These are phyloP conservation scores for Pseudovirgaria hyperparasitica DNA, from an alignment of 2,329 filamentous ascomycete genomes.

Conservation along the genomic window DNA sequence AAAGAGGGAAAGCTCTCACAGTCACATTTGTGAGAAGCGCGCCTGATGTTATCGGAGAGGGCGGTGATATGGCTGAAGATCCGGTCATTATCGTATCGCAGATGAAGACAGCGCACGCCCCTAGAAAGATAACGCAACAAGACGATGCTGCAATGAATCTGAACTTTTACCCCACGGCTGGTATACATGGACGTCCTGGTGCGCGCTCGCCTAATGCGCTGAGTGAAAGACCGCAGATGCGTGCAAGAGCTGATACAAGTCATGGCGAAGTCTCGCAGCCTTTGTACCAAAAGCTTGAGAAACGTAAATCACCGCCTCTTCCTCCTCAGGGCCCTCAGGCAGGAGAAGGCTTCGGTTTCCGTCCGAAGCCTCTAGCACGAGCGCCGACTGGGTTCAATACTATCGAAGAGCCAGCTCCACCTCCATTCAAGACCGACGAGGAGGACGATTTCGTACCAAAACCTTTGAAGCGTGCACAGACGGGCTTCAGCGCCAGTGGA, in stretches of 20 bases:
- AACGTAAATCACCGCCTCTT: constrained; percentile 15
- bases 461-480: constrained; percentile 45
- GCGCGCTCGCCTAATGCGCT: background rate
- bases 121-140: background rate
- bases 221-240: constrained; percentile 13
- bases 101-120: constrained; percentile 32
- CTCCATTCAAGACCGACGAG: constrained; percentile 15
- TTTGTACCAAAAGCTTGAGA: constrained; percentile 22
- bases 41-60: constrained; percentile 79
- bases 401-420: constrained; percentile 12
- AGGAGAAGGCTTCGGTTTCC: constrained; percentile 21
- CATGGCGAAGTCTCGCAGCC: constrained; percentile 23
- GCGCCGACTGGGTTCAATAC: constrained; percentile 22
- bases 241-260: constrained; percentile 20
- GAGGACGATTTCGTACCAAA: constrained; percentile 40
- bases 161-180: no score
- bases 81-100: constrained; percentile 60
- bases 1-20: constrained; percentile 48
- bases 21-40: constrained; percentile 62
- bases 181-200: no score
- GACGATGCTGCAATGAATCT: background rate
- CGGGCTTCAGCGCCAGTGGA: constrained; percentile 35
- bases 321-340: constrained; percentile 17
- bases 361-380: constrained; percentile 16
- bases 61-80: constrained; percentile 71